Evolutionary conservation across 2,329 filamentous ascomycete species (phyloP), one percentile per base, ranked within the genome.

Genomic region (Verticillium dahliae): DNA sequence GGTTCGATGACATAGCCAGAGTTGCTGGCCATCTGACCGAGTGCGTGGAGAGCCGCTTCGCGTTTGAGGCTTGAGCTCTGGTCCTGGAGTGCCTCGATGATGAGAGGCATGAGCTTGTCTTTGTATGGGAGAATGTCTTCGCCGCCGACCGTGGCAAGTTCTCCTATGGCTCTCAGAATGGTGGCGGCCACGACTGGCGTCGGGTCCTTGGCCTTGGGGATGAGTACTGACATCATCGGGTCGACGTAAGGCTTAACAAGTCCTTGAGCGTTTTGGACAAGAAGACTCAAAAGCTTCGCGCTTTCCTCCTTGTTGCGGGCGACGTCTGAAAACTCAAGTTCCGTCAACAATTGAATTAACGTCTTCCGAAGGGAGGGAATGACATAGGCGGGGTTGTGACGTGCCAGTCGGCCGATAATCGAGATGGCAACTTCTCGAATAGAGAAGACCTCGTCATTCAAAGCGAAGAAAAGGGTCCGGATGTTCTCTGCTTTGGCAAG

Each of bases 401-500:
- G 85, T 0, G 95, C 96, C 61, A 99, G 80, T 13, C 96, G 91
- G 37, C 95, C 96, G 69, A 99, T 97, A 66, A 99, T 97, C 18
- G 91, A 90, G 70, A 99, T 97, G 9, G 95, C 91, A 34, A 95
- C 94, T 76, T 99, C 93, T 68, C 96, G 85, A 63, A 98, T 97
- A 2, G 88, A 83, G 66, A 98, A 99, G 1, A 92, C 85, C 71
- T 98, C 94, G 69, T 99, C 95, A 67, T 99, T 97, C 15, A 99
- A 83, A 0, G 95, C 94, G 63, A 98, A 89, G 75, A 99, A 98
- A 0, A 99, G 78, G 14, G 93, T 97, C 22, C 96, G 88, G 57
- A 99, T 96, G 70, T 99, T 99, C 73, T 99, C 94, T 1, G 96
- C 93, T 73, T 97, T 96, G 52, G 92, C 92, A n/a, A 99, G 82